These are phyloP conservation scores for Mycena filopes DNA, from an alignment of 768 basidiomycete genomes.

Conservation along the genomic window DNA sequence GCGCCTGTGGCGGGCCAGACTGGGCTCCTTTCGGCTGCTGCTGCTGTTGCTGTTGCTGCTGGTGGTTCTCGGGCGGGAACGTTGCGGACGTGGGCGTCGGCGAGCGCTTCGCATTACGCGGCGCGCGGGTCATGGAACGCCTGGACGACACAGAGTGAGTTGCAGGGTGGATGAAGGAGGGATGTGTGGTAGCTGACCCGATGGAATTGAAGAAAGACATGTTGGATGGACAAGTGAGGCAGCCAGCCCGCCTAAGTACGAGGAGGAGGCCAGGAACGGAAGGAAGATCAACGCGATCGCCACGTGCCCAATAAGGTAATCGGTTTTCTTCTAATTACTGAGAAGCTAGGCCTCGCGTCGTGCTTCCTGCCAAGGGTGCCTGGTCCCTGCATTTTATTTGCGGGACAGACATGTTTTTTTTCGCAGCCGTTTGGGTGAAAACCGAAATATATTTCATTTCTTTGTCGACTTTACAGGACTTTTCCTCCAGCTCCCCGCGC, in stretches of 20 bases:
- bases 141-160: slow-evolving; percentile 45
- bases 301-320: slow-evolving; percentile 4
- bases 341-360: neutral
- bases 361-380: slow-evolving; percentile 6
- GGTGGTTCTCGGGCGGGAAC: slow-evolving; percentile 47
- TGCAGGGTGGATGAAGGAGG: slow-evolving; percentile 4
- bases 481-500: too few relatives aligned
- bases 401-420: neutral
- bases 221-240: slow-evolving; percentile 25
- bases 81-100: slow-evolving; percentile 79
- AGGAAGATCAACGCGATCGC: neutral
- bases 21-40: slow-evolving; percentile 54
- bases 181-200: slow-evolving; percentile 58
- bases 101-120: slow-evolving; percentile 76
- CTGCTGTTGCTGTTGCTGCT: slow-evolving; percentile 35
- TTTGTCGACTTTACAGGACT: too few relatives aligned
- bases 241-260: slow-evolving; percentile 22
- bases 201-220: slow-evolving; percentile 91
- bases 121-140: slow-evolving; percentile 79
- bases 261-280: slow-evolving; percentile 10
- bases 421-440: neutral
- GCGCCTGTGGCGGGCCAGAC: slow-evolving; percentile 36
- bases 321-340: neutral
- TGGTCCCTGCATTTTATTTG: neutral
- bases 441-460: too few relatives aligned